A percentile compares a stretch with the other conserved stretches of the same genome.
Evolutionary conservation across 148 eudicot genomes (phyloP).

Genomic region (Agrostemma githago): DNA sequence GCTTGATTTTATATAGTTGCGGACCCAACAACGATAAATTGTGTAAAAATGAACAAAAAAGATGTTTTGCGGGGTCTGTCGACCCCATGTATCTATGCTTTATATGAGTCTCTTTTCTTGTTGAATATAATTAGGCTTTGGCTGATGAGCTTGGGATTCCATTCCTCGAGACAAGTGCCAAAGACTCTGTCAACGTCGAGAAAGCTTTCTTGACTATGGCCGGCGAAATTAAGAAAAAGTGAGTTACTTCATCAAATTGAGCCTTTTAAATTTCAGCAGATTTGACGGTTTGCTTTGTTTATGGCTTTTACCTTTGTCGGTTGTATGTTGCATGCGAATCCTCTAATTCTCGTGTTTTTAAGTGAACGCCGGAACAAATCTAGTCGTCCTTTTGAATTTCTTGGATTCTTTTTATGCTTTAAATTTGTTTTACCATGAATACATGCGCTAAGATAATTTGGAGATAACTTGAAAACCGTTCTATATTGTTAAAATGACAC

Average conservation of each 20-base stretch:
- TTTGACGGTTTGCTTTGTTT: background rate
- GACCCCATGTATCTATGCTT: background rate
- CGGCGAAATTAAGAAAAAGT: conserved; percentile 81
- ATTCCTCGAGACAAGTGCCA: conserved; percentile 95
- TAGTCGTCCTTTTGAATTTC: background rate
- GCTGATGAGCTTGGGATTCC: conserved; percentile 97
- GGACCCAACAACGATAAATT: background rate
- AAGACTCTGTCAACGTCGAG: conserved; percentile 87
- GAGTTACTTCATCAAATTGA: conserved; percentile 4
- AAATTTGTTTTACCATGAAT: background rate
- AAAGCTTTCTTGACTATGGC: conserved; percentile 96
- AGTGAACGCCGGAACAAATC: background rate
- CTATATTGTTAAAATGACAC: background rate
- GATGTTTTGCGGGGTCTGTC: background rate
- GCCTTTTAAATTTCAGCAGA: background rate
- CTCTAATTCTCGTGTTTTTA: background rate
- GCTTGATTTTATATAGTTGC: background rate
- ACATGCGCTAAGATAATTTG: background rate
- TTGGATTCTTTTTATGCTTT: background rate
- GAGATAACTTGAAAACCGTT: background rate
- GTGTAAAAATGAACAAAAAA: background rate
- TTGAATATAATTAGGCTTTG: conserved; percentile 51
- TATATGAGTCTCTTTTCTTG: background rate
- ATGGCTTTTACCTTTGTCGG: background rate
- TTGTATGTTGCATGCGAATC: too few relatives aligned